Evolutionary conservation across 1,139 yeast species (phyloP).

Genomic region (Kazachstania sp.): DNA sequence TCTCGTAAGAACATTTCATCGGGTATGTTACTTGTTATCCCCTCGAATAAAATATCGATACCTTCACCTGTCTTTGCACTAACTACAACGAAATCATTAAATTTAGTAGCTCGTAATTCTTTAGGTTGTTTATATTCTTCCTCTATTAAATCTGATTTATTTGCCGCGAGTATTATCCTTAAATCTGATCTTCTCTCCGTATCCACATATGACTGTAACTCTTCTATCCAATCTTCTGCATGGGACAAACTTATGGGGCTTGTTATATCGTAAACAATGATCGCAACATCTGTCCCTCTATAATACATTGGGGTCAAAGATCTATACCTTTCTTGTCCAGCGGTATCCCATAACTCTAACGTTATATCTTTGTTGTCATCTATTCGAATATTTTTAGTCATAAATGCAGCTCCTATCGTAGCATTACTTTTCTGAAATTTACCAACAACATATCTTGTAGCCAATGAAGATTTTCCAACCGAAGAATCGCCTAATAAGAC

Average conservation of each 20-base stretch:
- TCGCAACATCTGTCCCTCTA: conserved; percentile 73
- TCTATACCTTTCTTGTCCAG: conserved; percentile 78
- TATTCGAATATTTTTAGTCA: conserved; percentile 71
- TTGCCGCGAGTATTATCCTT: conserved; percentile 73
- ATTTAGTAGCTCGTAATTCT: conserved; percentile 27
- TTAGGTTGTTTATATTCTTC: conserved; percentile 23
- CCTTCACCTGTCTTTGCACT: conserved; percentile 88
- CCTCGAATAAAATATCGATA: conserved; percentile 67
- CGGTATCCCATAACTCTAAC: conserved; percentile 82
- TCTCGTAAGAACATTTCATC: conserved; percentile 11
- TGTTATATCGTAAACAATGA: conserved; percentile 68
- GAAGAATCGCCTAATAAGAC: conserved; percentile 93
- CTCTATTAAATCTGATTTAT: conserved; percentile 55
- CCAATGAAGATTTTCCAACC: conserved; percentile 87
- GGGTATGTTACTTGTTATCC: conserved; percentile 75
- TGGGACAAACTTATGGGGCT: conserved; percentile 61
- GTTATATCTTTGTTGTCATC: conserved; percentile 50
- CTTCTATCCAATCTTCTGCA: conserved; percentile 93
- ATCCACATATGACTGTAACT: conserved; percentile 75
- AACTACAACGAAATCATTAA: conserved; percentile 39
- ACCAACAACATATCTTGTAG: conserved; percentile 83
- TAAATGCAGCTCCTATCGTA: conserved; percentile 95
- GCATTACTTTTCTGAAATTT: conserved; percentile 89
- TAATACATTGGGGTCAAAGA: conserved; percentile 83
- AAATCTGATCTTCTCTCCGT: conserved; percentile 47